A percentile compares a stretch with the other conserved stretches of the same genome.
Evolutionary conservation across 352 stramenopile species (phyloP).

Genomic region (Phytophthora cryptogea): DNA sequence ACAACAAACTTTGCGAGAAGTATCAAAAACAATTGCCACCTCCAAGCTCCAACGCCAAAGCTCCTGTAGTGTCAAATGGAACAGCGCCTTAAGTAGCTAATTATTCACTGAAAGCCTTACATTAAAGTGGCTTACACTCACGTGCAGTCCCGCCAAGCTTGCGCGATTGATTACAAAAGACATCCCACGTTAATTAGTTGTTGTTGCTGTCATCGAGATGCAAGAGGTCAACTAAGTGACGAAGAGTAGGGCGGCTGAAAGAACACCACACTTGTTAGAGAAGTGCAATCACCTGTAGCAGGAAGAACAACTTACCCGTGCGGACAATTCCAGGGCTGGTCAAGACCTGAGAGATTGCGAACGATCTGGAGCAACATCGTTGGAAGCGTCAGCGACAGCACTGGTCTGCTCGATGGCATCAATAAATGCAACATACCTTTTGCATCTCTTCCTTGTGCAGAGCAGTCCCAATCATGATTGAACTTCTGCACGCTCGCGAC

Average conservation of each 20-base stretch:
- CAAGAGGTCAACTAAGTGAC: slow-evolving; percentile 67
- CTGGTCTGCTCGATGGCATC: neutral
- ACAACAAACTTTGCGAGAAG: slow-evolving; percentile 52
- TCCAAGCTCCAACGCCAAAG: slow-evolving; percentile 8
- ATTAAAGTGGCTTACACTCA: slow-evolving; percentile 23
- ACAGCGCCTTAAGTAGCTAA: slow-evolving; percentile 24
- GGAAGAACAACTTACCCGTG: slow-evolving; percentile 63
- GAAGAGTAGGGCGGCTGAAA: slow-evolving; percentile 71
- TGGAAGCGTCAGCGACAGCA: neutral
- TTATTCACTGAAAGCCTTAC: slow-evolving; percentile 33
- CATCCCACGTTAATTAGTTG: slow-evolving; percentile 16
- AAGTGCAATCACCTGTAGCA: neutral
- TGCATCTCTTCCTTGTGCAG: slow-evolving; percentile 93
- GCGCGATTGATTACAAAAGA: slow-evolving; percentile 15
- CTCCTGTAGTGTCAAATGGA: slow-evolving; percentile 9
- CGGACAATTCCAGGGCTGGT: slow-evolving; percentile 97
- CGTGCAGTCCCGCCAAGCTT: slow-evolving; percentile 6
- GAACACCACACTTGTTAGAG: neutral
- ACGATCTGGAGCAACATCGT: slow-evolving; percentile 60
- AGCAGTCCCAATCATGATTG: slow-evolving; percentile 97
- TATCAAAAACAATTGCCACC: slow-evolving; percentile 47
- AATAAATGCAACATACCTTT: slow-evolving; percentile 47
- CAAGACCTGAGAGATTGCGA: slow-evolving; percentile 85
- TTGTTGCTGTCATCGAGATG: slow-evolving; percentile 43
- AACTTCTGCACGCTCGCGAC: slow-evolving; percentile 92